These are phyloP conservation scores for Ceriops zippeliana DNA, from an alignment of 345 rosid species.

Conservation along the genomic window DNA sequence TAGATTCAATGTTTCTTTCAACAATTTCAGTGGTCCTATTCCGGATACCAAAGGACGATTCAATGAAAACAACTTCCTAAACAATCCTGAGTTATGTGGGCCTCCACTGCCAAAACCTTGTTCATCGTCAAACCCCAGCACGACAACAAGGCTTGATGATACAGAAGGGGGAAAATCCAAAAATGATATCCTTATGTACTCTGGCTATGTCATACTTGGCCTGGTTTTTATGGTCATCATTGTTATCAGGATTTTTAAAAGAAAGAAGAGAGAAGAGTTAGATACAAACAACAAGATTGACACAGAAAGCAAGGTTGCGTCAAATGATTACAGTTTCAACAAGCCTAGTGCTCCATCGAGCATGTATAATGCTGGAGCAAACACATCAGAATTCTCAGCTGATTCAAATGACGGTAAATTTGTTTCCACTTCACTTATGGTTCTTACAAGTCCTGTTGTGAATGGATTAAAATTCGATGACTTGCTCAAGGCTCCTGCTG, in stretches of 20 bases:
- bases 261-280: constrained; percentile 17
- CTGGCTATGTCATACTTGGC: constrained; percentile 40
- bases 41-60: constrained; percentile 28
- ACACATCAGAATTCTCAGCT: constrained; percentile 30
- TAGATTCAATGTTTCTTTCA: constrained; percentile 54
- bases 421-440: constrained; percentile 37
- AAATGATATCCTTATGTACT: constrained; percentile 34
- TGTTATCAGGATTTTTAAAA: constrained; percentile 16
- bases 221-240: constrained; percentile 24
- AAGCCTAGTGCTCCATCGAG: constrained; percentile 23
- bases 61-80: constrained; percentile 28
- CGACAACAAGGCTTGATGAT: neutral
- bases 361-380: constrained; percentile 12
- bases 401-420: constrained; percentile 24
- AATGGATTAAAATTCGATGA: constrained; percentile 50
- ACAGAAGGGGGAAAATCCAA: constrained; percentile 3
- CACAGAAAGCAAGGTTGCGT: constrained; percentile 21
- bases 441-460: constrained; percentile 43
- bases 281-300: constrained; percentile 4
- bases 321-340: constrained; percentile 24
- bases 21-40: constrained; percentile 42
- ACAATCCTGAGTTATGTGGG: constrained; percentile 46
- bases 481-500: constrained; percentile 59
- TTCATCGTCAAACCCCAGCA: neutral
- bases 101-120: constrained; percentile 31